Percentiles rank a stretch among this genome's conserved stretches.
phyloP scores from a whole-genome alignment of 176 grass and related monocot species.

The Canna indica region DNA sequence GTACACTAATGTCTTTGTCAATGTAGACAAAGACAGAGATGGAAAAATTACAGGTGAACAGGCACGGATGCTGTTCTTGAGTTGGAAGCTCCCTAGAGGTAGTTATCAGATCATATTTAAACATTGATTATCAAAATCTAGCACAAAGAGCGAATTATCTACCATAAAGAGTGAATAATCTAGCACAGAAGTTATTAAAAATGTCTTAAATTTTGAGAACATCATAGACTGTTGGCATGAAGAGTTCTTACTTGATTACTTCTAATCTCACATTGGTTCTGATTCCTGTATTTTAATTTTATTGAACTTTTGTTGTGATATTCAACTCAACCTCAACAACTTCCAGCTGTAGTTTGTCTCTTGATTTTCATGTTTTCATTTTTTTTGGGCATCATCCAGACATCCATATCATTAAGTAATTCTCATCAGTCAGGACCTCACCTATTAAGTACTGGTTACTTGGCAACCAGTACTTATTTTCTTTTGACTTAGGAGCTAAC shows the following conservation, averaged over 20 bases:
- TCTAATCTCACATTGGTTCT: not conserved
- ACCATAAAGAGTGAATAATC: too few relatives aligned
- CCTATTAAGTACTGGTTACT: not conserved
- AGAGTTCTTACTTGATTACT: not conserved
- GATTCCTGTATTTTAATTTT: not conserved
- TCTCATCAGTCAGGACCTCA: not conserved
- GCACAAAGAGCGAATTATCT: not conserved
- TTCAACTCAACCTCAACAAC: not conserved
- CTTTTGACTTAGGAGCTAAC: not conserved
- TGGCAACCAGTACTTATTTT: not conserved
- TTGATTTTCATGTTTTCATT: not conserved
- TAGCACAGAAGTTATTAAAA: not conserved
- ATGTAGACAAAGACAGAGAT: slow-evolving; percentile 90
- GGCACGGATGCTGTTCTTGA: slow-evolving; percentile 90
- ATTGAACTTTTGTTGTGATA: not conserved
- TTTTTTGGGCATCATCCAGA: not conserved
- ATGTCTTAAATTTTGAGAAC: not conserved
- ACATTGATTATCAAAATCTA: slow-evolving; percentile 10
- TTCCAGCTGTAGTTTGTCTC: not conserved
- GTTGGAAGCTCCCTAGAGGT: slow-evolving; percentile 99
- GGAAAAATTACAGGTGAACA: slow-evolving; percentile 89
- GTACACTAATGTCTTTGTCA: slow-evolving; percentile 88
- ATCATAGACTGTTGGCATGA: not conserved
- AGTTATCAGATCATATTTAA: slow-evolving; percentile 10
- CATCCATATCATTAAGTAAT: not conserved